These are phyloP conservation scores for Auricularia sp. DNA, from an alignment of 768 basidiomycete genomes.

Conservation along the genomic window DNA sequence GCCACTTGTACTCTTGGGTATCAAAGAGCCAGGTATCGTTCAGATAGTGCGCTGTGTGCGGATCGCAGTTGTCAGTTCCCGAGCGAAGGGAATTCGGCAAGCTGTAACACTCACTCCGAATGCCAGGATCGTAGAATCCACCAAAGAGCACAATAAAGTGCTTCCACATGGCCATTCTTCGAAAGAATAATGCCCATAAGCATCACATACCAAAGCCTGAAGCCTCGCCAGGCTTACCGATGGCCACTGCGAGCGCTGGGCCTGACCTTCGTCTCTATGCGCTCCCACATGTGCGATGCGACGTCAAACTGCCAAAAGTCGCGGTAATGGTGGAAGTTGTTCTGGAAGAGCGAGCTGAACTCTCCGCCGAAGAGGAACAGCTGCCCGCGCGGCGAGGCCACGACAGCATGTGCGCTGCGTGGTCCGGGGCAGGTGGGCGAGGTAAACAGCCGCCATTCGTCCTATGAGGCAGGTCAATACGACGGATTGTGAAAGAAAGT, in stretches of 20 bases:
- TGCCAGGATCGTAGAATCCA: conserved; percentile 82
- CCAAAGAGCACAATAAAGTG: conserved; percentile 81
- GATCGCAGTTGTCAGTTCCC: background rate
- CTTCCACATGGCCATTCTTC: conserved; percentile 84
- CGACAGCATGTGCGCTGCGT: conserved; percentile 77
- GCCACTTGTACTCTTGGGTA: conserved; percentile 80
- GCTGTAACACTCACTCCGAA: conserved; percentile 46
- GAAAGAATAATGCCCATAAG: background rate
- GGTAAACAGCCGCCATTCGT: conserved; percentile 84
- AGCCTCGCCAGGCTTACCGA: conserved; percentile 36
- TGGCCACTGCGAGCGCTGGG: conserved; percentile 80
- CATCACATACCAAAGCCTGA: background rate
- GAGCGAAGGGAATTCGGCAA: background rate
- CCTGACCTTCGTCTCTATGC: conserved; percentile 74
- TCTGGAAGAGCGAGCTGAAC: conserved; percentile 76
- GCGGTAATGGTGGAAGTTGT: conserved; percentile 77
- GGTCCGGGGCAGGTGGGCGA: conserved; percentile 82
- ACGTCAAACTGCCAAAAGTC: conserved; percentile 88
- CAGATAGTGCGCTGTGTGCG: conserved; percentile 55
- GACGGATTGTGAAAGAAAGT: background rate
- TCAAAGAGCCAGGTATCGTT: conserved; percentile 84
- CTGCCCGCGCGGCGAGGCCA: conserved; percentile 67
- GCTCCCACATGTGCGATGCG: conserved; percentile 69
- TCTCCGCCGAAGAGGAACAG: conserved; percentile 73
- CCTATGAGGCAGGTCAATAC: conserved; percentile 27